Conservation (phyloP, 1,284 basidiomycete genomes). For the Abortiporus biennis region DNA sequence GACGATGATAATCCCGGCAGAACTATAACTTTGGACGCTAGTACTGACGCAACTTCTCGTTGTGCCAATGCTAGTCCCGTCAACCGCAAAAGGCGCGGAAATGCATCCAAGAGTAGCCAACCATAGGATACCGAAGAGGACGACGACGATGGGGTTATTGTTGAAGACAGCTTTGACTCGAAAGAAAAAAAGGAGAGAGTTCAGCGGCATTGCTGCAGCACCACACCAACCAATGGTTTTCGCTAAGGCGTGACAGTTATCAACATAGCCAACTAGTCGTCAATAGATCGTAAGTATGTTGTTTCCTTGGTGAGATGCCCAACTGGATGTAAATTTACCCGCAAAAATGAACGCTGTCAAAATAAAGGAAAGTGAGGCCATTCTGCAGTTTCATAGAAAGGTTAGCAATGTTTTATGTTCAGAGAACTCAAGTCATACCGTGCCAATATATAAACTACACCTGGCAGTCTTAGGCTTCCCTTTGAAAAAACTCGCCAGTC, state of each 20-base stretch:
- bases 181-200: conserved; percentile 4
- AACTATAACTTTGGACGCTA: not conserved
- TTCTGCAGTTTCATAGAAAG: not conserved
- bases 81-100: conserved; percentile 1
- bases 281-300: not conserved
- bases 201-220: not conserved
- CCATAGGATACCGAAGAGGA: not conserved
- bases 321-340: not conserved
- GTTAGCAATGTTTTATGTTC: not conserved
- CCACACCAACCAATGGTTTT: not conserved
- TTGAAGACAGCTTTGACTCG: conserved; percentile 1
- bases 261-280: not conserved
- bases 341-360: not conserved
- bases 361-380: not conserved
- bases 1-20: not conserved
- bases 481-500: not conserved
- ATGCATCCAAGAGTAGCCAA: not conserved
- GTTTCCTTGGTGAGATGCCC: not conserved
- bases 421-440: not conserved
- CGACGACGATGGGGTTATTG: not conserved
- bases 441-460: not conserved
- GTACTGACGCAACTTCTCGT: not conserved
- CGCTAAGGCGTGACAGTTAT: not conserved
- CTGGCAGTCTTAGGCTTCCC: not conserved
- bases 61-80: not conserved